A percentile compares a stretch with the other conserved stretches of the same genome.
Conservation (phyloP, 768 basidiomycete species). For the Chalciporus sphaerocephalus region DNA sequence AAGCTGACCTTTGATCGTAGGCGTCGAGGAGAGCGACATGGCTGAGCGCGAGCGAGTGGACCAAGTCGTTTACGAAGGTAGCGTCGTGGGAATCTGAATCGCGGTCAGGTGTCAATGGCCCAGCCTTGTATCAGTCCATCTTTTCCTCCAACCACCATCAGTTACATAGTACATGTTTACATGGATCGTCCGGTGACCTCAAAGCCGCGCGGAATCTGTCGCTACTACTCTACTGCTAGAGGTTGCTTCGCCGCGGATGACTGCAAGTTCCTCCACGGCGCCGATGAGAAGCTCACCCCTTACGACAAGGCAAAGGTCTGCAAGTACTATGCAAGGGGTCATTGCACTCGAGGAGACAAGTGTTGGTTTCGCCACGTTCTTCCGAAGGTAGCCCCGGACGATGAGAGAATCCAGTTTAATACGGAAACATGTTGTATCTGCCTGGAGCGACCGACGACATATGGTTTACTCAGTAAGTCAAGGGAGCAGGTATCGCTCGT, state of each 20-base stretch:
- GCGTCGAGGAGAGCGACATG: slow-evolving; percentile 76
- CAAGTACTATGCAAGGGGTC: slow-evolving; percentile 59
- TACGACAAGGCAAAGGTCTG: slow-evolving; percentile 72
- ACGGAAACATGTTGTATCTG: slow-evolving; percentile 67
- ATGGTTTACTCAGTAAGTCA: slow-evolving; percentile 59
- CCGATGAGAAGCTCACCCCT: slow-evolving; percentile 50
- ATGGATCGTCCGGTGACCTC: slow-evolving; percentile 61
- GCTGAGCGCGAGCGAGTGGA: slow-evolving; percentile 15
- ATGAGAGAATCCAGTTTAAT: slow-evolving; percentile 28
- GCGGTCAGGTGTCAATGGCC: neutral
- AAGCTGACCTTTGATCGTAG: slow-evolving; percentile 67
- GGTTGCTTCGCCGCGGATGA: slow-evolving; percentile 66
- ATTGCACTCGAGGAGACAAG: slow-evolving; percentile 60
- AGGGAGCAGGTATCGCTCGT: neutral
- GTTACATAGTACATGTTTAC: slow-evolving; percentile 18
- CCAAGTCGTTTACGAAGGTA: too few relatives aligned
- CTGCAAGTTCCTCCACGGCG: slow-evolving; percentile 77
- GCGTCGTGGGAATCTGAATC: neutral
- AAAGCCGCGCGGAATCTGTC: slow-evolving; percentile 67
- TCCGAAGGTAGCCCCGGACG: slow-evolving; percentile 16
- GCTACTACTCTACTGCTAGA: slow-evolving; percentile 55
- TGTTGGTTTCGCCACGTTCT: slow-evolving; percentile 74
- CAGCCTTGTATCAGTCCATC: neutral
- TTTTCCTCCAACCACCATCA: slow-evolving; percentile 1
- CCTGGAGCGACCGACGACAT: slow-evolving; percentile 65